Base-by-base conservation (phyloP, 148 eudicot genomes). In the Chenopodium berlandieri region DNA sequence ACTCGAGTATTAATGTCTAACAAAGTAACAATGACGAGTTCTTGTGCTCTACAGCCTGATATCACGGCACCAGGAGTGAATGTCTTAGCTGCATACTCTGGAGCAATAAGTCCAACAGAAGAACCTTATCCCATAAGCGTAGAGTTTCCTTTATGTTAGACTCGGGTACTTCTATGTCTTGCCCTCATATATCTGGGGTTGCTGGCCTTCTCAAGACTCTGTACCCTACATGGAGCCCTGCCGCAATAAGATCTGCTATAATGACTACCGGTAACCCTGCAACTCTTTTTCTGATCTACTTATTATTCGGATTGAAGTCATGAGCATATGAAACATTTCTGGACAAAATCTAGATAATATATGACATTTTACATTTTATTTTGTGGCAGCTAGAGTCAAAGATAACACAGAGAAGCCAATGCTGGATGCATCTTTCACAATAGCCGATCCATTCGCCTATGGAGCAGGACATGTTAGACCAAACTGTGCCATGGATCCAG, bases 161-260 rank as follows among this genome's bases (percentile, higher is more conserved):
- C 37, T 90, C 92, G 25, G 97, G 97, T 1, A 92, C 97, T 3
- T 92, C 97, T 2, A 92, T 91, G 97, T 85, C 97, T 50, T 91
- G 94, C 77, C 97, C 97, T 9, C 97, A 92, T 65, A 84, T 91
- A 27, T 63, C 97, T 0, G 97, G 92, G 10, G 80, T 92, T 27
- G 94, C 27, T 9, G 97, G 92, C 77, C 89, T 89, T 46, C 86
- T 92, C 31, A 92, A 86, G 44, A 85, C 87, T 40, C 78, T 87
- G 17, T 83, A 92, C 50, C 93, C 93, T 12, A 67, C 82, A 16
- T 92, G 97, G 97, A 87, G 91, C 79, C 90, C 91, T 17, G 91
- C 91, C 20, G 93, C 92, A 16, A 89, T 91, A 22, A 83, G 83
- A 82, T 92, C 94, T 1, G 94, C 97, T 23, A 90, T 92, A 78